These are phyloP conservation scores for Coix lacrymajobi DNA, from an alignment of 176 grass and related monocot genomes.

Conservation along the genomic window DNA sequence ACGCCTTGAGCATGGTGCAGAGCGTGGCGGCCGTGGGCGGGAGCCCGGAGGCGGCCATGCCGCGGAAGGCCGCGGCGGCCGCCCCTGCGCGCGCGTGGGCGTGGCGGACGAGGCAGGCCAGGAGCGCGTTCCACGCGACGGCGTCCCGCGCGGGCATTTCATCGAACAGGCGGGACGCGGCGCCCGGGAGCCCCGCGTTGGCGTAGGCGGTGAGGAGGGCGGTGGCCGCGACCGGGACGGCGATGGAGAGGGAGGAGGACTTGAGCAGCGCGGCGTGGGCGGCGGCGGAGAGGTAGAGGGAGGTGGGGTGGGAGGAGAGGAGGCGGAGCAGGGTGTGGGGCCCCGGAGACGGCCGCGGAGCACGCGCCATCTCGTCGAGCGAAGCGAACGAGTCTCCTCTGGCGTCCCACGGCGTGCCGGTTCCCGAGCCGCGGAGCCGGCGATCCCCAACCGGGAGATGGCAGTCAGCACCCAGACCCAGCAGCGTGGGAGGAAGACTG, in stretches of 20 bases:
- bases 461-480: too few species aligned
- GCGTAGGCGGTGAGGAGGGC: conserved; percentile 43
- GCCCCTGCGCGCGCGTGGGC: conserved; percentile 15
- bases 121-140: conserved; percentile 60
- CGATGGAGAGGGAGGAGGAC: conserved; percentile 21
- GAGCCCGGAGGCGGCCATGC: conserved; percentile 1
- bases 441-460: too few species aligned
- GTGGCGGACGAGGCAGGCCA: conserved; percentile 46
- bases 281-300: neutral
- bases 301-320: conserved; percentile 28
- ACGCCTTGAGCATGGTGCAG: conserved; percentile 54
- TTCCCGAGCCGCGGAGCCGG: too few species aligned
- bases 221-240: conserved; percentile 35
- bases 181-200: conserved; percentile 17
- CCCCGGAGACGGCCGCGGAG: neutral
- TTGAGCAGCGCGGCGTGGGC: conserved; percentile 39
- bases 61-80: neutral
- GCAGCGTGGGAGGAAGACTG: too few species aligned
- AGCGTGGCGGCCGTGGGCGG: conserved; percentile 37
- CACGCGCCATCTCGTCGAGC: neutral
- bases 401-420: too few species aligned
- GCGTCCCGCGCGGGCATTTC: conserved; percentile 51
- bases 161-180: conserved; percentile 50
- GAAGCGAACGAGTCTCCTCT: too few species aligned
- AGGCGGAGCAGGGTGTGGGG: conserved; percentile 24